Evolutionary conservation across 169 alveolate species (phyloP), one percentile per base, ranked within the genome.

Genomic region (Eimeria brunetti): DNA sequence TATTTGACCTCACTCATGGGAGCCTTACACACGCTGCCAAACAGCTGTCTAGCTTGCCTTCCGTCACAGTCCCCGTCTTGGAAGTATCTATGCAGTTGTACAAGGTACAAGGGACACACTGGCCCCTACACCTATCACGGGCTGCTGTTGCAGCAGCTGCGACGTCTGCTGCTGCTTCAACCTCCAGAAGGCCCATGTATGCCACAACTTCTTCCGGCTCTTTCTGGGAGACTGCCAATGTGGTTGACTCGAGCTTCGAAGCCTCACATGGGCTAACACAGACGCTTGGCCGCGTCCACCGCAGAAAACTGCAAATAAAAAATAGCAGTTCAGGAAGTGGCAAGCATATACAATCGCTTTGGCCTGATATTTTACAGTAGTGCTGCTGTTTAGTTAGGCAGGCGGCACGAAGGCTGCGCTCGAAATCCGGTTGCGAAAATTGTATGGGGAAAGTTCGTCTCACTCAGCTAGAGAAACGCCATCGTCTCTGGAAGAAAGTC

Each of bases 391-490:
- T 73, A 18, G 20, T 5, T 18, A 20, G 83, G 51, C 20, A 73
- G n/a, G 33, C 53, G n/a, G 53, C 80, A 5, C n/a, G 3, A 20
- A 16, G 56, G 41, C n/a, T 27, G 51, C 2, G 6, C 0, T 20
- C 11, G 53, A 14, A 38, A 56, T 12, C 83, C 20, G 36, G n/a
- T 18, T 36, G 8, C 38, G 18, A 73, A 36, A 3, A 38, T 1
- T n/a, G 18, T 0, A 2, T 9, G 1, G 5, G 83, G 53, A 53
- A 38, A 46, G 46, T 24, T 41, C 27, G 9, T 27, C 92, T 86
- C 81, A 86, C 92, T 86, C 92, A 49, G 92, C 92, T 64, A 86
- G 24, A 41, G 92, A 86, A 36, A 56, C 92, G 38, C 92, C 92
- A 62, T 86, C 92, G 11, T 62, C 92, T 38, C 46, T 62, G 44